These are phyloP conservation scores for Amanita fuliginea DNA, from an alignment of 768 basidiomycete species.

Conservation along the genomic window DNA sequence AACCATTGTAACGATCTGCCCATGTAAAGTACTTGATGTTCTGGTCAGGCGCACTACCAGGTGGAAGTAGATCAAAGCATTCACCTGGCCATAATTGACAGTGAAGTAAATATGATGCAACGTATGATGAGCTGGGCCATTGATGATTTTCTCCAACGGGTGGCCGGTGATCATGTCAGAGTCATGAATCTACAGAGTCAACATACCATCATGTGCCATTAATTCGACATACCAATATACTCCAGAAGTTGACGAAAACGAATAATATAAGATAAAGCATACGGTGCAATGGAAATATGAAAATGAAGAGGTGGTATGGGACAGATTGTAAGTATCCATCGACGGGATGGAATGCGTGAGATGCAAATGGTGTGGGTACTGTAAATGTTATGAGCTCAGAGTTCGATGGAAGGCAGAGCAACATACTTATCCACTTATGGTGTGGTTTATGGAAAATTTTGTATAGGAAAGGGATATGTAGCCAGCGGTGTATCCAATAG, in stretches of 20 bases:
- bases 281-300: conserved; percentile 86
- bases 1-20: conserved; percentile 75
- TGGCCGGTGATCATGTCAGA: conserved; percentile 97
- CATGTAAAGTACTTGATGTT: conserved; percentile 88
- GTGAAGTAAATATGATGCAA: conserved; percentile 96
- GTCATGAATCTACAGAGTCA: conserved; percentile 73
- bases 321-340: conserved; percentile 93
- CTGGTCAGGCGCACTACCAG: background rate
- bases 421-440: conserved; percentile 90
- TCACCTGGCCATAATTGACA: conserved; percentile 87
- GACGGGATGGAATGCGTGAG: conserved; percentile 94
- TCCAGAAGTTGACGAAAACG: conserved; percentile 90
- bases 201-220: background rate
- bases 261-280: conserved; percentile 77
- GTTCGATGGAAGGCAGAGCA: background rate
- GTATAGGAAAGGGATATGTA: conserved; percentile 82
- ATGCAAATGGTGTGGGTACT: conserved; percentile 97
- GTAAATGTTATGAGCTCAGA: conserved; percentile 1
- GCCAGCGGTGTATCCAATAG: conserved; percentile 92
- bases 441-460: conserved; percentile 94
- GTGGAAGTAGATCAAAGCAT: conserved; percentile 6
- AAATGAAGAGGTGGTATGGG: conserved; percentile 90
- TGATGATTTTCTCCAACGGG: conserved; percentile 80
- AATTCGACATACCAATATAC: conserved; percentile 59
- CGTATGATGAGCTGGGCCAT: conserved; percentile 98